Percentiles rank a stretch among this genome's conserved stretches.
Evolutionary conservation across 2,329 filamentous ascomycete species (phyloP).

Genomic region (Botrytis aclada): DNA sequence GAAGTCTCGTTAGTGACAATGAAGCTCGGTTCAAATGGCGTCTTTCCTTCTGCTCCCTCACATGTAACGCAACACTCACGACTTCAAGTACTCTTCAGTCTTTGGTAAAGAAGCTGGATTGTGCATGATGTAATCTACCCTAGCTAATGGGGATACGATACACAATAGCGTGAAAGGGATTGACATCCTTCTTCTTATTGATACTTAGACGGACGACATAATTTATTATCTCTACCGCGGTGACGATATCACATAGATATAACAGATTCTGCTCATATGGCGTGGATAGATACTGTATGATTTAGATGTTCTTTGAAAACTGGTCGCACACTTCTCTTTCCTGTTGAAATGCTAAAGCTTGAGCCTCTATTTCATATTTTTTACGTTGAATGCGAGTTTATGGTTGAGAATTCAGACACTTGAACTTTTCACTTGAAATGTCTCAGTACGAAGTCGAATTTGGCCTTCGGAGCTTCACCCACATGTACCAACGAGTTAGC

Average conservation of each 20-base stretch:
- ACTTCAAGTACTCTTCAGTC: rapidly evolving
- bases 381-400: neutral
- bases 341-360: neutral
- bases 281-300: neutral
- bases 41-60: neutral
- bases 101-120: neutral
- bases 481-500: neutral
- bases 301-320: neutral
- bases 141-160: neutral
- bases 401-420: neutral
- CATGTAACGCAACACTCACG: neutral
- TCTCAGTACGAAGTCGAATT: neutral
- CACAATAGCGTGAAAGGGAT: neutral
- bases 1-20: neutral
- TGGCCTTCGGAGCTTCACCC: neutral
- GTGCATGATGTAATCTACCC: neutral
- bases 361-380: neutral
- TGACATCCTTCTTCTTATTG: too few relatives aligned
- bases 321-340: neutral
- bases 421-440: neutral
- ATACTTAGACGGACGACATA: too few relatives aligned
- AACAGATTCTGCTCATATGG: neutral
- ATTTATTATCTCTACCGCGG: neutral
- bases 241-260: neutral
- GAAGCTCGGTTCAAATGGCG: neutral